Evolutionary conservation across 257 asterid genomes (phyloP), one percentile per base, ranked within the genome.

Genomic region (Penstemon davidsonii): DNA sequence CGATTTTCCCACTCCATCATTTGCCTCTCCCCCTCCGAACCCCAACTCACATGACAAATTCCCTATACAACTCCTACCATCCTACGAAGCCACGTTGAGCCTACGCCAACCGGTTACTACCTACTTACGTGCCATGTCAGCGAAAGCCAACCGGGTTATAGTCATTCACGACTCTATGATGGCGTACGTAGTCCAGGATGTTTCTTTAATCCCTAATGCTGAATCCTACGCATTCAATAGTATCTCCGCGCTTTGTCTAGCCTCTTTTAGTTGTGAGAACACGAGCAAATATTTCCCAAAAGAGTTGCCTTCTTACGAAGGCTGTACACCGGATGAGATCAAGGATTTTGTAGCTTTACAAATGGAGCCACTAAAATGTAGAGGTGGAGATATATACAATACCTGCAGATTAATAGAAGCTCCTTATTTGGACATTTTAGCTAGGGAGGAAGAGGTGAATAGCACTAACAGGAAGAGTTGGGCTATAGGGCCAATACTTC

Each of bases 401-500:
- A 75, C 87, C 1, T 72, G 75, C 71, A 61, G 85, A 33, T 52
- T 70, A n/a, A 52, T 84, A 15, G 87, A 84, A 61, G 74, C 57
- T 1, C 55, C 63, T 2, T 75, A 9, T 39, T 6, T 85, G 51
- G 82, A 82, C 3, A 4, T 84, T 0, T 44, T 82, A 5, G 69
- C 43, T 12, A 55, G 62, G 18, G 61, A 75, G 39, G 80, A 60
- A 42, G 36, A 70, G 0, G 38, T 25, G 2, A 1, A 25, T 25
- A 25, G 37, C 9, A 71, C 60, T 3, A 15, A 15, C 3, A 62
- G 69, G 4, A 80, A 73, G 40, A 58, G 47, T 5, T 85, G 84
- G 84, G 82, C 82, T 0, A 66, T 82, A 9, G 87, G 90, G 60
- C 90, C 90, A 0, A 36, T 73, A 47, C 36, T 82, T 0, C 82